These are phyloP conservation scores for Apiotrichum gamsii DNA, from an alignment of 1,284 basidiomycete genomes.

Conservation along the genomic window DNA sequence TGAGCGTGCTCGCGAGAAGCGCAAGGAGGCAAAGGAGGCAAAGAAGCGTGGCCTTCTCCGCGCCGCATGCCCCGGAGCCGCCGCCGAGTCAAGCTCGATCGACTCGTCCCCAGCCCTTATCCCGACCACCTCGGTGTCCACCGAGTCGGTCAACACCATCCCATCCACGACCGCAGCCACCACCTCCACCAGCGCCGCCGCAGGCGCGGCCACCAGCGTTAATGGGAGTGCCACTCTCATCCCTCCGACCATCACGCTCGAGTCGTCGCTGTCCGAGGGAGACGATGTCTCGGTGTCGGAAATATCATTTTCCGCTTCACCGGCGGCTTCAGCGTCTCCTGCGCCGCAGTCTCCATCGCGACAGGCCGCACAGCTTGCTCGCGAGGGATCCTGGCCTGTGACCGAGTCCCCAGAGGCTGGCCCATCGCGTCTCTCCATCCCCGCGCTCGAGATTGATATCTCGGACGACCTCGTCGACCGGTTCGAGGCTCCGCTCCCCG, in stretches of 20 bases:
- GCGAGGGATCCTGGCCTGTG: too few species aligned
- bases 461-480: slow-evolving; percentile 14
- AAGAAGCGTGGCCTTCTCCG: slow-evolving; percentile 11
- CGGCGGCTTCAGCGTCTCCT: not conserved
- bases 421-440: not conserved
- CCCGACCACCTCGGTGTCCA: not conserved
- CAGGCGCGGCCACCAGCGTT: too few species aligned
- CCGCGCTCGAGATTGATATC: slow-evolving; percentile 1
- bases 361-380: not conserved
- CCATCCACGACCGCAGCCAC: not conserved
- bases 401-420: not conserved
- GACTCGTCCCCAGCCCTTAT: not conserved
- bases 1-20: slow-evolving; percentile 31
- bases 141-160: not conserved
- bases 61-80: not conserved
- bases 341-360: not conserved
- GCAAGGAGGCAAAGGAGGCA: slow-evolving; percentile 27
- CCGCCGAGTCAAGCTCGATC: not conserved
- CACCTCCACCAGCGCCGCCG: too few species aligned
- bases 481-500: not conserved
- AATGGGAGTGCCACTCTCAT: not conserved
- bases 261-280: not conserved
- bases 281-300: too few species aligned
- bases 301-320: too few species aligned
- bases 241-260: slow-evolving; percentile 2